phyloP scores from a whole-genome alignment of 2,329 filamentous ascomycete genomes.

The Aspergillus ustus region DNA sequence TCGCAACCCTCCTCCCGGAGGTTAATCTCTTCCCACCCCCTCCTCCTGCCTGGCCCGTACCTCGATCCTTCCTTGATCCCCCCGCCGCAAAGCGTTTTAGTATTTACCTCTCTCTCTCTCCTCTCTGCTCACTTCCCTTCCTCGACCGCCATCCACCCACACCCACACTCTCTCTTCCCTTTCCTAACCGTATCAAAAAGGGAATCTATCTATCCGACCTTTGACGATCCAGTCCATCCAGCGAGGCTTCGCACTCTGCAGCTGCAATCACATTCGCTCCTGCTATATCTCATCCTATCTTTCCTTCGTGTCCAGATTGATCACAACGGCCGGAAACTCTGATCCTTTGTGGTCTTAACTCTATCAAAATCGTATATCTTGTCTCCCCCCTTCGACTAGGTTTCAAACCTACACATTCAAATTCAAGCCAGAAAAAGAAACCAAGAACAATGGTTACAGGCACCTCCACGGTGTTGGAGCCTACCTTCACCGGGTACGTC shows the following conservation, averaged over 20 bases:
- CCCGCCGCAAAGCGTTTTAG: not conserved
- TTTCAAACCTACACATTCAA: constrained; percentile 17
- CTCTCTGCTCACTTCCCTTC: constrained; percentile 6
- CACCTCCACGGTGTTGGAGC: constrained; percentile 57
- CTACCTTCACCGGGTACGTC: constrained; percentile 71
- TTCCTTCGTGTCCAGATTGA: not conserved
- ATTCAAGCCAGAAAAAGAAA: constrained; percentile 5
- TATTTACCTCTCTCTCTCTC: constrained; percentile 7
- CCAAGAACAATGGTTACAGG: constrained; percentile 46
- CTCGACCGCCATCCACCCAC: constrained; percentile 5
- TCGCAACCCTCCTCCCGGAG: constrained; percentile 12
- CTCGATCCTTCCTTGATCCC: constrained; percentile 17
- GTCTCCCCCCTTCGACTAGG: constrained; percentile 20
- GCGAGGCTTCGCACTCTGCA: not conserved
- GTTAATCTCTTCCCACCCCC: constrained; percentile 5
- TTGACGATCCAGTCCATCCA: not conserved
- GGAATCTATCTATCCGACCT: not conserved
- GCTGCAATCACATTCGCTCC: not conserved
- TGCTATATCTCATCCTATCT: not conserved
- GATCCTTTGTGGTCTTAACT: constrained; percentile 26
- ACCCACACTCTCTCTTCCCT: constrained; percentile 14
- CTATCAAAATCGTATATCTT: constrained; percentile 5
- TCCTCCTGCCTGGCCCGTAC: constrained; percentile 24
- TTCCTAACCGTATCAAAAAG: not conserved
- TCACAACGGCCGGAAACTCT: constrained; percentile 22